phyloP scores from a whole-genome alignment of 805 yeast genomes.

The Starmerella tilneyi region DNA sequence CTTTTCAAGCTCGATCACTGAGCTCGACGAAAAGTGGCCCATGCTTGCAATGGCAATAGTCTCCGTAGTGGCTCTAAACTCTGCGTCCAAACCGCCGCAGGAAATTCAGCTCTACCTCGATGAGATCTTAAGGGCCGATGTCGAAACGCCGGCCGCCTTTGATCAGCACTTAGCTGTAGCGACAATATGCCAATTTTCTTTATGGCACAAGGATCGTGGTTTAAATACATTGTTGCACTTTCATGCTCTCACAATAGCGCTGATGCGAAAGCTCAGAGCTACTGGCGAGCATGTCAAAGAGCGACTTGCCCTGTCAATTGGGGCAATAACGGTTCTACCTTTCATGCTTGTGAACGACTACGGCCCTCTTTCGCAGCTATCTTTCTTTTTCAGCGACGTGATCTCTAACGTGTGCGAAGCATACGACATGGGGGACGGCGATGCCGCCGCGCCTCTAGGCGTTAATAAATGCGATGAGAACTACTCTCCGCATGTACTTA shows the following conservation, averaged over 20 bases:
- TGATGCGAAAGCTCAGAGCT: slow-evolving; percentile 8
- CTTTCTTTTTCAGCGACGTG: slow-evolving; percentile 6
- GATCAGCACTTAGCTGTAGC: slow-evolving; percentile 20
- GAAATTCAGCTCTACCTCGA: slow-evolving; percentile 16
- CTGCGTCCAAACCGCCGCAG: slow-evolving; percentile 10
- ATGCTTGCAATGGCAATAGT: slow-evolving; percentile 22
- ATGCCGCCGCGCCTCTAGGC: not conserved
- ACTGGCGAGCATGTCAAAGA: slow-evolving; percentile 1
- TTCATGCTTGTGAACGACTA: slow-evolving; percentile 11
- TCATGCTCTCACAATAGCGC: slow-evolving; percentile 18
- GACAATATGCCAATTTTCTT: slow-evolving; percentile 18
- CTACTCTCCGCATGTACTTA: slow-evolving; percentile 3
- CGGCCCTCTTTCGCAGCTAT: slow-evolving; percentile 9
- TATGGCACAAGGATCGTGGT: slow-evolving; percentile 21
- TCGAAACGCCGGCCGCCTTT: slow-evolving; percentile 2
- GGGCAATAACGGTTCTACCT: slow-evolving; percentile 17
- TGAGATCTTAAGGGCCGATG: slow-evolving; percentile 5
- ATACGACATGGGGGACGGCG: not conserved
- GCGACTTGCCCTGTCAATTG: slow-evolving; percentile 8
- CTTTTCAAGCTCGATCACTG: slow-evolving; percentile 11
- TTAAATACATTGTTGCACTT: slow-evolving; percentile 16
- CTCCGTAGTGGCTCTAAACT: slow-evolving; percentile 20
- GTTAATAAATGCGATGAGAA: not conserved
- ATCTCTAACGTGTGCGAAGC: not conserved
- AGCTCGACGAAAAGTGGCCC: slow-evolving; percentile 20